These are phyloP conservation scores for Flaveria brownii DNA, from an alignment of 129 eudicot species.

Conservation along the genomic window DNA sequence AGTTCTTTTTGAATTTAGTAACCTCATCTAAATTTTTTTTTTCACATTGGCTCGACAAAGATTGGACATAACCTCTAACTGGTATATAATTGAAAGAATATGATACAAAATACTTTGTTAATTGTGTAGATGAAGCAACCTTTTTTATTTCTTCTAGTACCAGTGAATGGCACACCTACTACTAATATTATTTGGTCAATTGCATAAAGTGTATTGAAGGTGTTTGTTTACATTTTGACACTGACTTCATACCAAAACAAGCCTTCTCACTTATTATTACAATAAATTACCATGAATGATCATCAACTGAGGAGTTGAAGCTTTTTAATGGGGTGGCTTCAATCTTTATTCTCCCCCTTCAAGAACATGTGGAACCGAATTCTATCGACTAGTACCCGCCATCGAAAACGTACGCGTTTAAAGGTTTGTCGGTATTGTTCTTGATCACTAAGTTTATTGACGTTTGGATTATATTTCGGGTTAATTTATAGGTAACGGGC, in stretches of 20 bases:
- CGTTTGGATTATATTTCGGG: background rate
- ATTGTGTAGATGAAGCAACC: conserved; percentile 36
- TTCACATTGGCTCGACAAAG: no score
- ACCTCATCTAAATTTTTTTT: no score
- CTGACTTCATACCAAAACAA: conserved; percentile 53
- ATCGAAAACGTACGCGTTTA: conserved; percentile 39
- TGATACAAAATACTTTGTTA: background rate
- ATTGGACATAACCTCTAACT: no score
- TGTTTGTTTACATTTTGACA: conserved; percentile 36
- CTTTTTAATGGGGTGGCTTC: conserved; percentile 73
- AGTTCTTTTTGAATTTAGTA: background rate
- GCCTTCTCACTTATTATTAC: conserved; percentile 23
- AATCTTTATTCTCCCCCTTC: conserved; percentile 57
- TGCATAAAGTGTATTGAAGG: conserved; percentile 33
- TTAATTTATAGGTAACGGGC: conserved; percentile 46
- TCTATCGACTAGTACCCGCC: conserved; percentile 19
- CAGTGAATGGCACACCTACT: conserved; percentile 33
- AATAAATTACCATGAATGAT: conserved; percentile 14
- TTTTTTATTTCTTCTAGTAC: conserved; percentile 20
- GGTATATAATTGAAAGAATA: background rate
- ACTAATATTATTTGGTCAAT: conserved; percentile 34
- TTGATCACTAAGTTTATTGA: background rate
- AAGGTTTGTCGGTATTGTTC: background rate
- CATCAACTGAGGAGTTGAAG: conserved; percentile 39
- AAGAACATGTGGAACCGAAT: conserved; percentile 60